Base-by-base conservation (phyloP, 2,329 filamentous ascomycete species). In the Graphiopsis chlorocephala region DNA sequence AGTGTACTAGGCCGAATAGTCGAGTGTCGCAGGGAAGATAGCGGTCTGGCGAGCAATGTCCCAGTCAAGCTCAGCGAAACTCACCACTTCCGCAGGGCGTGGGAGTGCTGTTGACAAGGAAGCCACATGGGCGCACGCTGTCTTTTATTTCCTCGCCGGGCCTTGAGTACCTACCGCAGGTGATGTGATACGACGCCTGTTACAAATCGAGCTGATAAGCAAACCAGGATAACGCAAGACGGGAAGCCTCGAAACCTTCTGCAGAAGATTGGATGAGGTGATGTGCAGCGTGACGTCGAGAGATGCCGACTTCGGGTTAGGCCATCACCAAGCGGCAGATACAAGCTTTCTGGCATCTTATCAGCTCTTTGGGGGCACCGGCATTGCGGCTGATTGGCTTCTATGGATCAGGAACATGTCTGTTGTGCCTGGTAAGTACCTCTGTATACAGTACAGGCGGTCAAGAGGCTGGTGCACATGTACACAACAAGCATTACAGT, bases 271-370 rank as follows among this genome's bases (percentile, higher is more conserved):
- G 47, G 48, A 23, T 53, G 47, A 53, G 60, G 33, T 62, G 60
- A 62, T 62, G 60, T 38, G 48, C 48, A 61, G 47, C 17, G 60
- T 62, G 60, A 62, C 60, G 60, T 62, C 60, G 48, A 55, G 59
- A 50, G 31, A 45, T 55, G 48, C 60, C 47, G 60, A 23, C 31
- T 62, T 45, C 7, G 60, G 59, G 48, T 17, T 55, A 62, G 60
- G 23, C 20, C 10, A 23, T n/a, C 25, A 10, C 33, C 55, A 58
- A 23, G 20, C 53, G 55, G 60, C 33, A 35, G 4, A 25, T 3
- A 62, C 60, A 62, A 62, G 60, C 60, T 62, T 62, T 47, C 48
- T 55, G 48, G 14, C 42, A 55, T 12, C 60, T 55, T 55, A 62
- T 62, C 60, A 55, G 31, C 14, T 26, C 31, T 45, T 20, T 29